Conservation (phyloP, 805 yeast genomes). For the Metschnikowia proteae region DNA sequence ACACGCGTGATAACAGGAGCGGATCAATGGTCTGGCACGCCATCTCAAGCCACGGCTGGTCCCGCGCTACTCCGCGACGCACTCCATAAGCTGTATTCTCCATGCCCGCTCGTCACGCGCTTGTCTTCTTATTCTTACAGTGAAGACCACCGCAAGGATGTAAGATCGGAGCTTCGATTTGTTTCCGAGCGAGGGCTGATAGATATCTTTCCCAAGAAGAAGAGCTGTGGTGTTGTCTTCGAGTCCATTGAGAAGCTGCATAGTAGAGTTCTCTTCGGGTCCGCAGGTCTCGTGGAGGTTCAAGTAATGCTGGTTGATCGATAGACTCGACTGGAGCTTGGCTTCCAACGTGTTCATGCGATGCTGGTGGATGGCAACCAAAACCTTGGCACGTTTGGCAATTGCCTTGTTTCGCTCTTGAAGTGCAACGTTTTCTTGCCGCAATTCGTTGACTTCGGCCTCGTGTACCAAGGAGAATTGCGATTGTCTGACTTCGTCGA, state of each 20-base stretch:
- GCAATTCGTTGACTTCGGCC: slow-evolving; percentile 2
- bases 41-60: neutral
- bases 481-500: too few species aligned
- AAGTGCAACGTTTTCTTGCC: slow-evolving; percentile 7
- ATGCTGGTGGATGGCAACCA: slow-evolving; percentile 8
- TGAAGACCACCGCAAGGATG: slow-evolving; percentile 15
- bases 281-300: neutral
- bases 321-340: slow-evolving; percentile 10
- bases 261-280: slow-evolving; percentile 8
- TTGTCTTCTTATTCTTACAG: slow-evolving; percentile 9
- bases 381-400: slow-evolving; percentile 7
- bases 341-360: slow-evolving; percentile 7
- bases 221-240: neutral
- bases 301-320: slow-evolving; percentile 8
- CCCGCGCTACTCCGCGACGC: too few species aligned
- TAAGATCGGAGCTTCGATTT: slow-evolving; percentile 11
- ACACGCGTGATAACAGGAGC: neutral
- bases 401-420: slow-evolving; percentile 6
- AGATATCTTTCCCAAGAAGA: neutral
- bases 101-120: slow-evolving; percentile 1
- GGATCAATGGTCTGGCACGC: neutral
- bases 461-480: neutral
- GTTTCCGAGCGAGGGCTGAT: neutral
- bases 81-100: neutral
- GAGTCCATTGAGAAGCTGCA: slow-evolving; percentile 7